phyloP scores from a whole-genome alignment of 306 rosid genomes.

The Vigna hirtella region DNA sequence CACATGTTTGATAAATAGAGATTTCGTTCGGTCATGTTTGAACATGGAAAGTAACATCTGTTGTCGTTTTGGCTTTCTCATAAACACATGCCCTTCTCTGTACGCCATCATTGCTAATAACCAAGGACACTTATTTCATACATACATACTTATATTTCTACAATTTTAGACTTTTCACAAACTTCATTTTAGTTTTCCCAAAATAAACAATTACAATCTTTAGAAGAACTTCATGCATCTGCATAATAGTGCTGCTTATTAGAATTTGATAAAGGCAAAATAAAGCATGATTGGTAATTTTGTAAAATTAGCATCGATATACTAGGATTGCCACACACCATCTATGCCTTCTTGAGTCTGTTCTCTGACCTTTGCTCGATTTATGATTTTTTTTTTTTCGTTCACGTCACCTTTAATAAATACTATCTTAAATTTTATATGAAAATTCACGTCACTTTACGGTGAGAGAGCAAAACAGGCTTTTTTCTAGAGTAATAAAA shows the following conservation, averaged over 20 bases:
- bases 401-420: background rate
- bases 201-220: background rate
- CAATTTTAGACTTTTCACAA: background rate
- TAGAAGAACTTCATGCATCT: background rate
- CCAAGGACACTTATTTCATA: background rate
- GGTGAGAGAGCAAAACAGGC: background rate
- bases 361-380: background rate
- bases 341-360: no score
- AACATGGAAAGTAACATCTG: constrained; percentile 34
- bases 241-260: background rate
- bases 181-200: background rate
- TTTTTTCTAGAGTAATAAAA: constrained; percentile 4
- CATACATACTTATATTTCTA: background rate
- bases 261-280: background rate
- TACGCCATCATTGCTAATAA: constrained; percentile 4
- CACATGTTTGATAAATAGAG: constrained; percentile 45
- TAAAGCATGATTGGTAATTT: background rate
- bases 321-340: background rate
- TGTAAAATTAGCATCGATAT: background rate
- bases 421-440: background rate
- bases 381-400: background rate
- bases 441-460: background rate
- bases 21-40: constrained; percentile 46
- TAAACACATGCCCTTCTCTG: constrained; percentile 7
- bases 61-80: constrained; percentile 32